Evolutionary conservation across 305 asterid genomes (phyloP).

Genomic region (Striga hermonthica): DNA sequence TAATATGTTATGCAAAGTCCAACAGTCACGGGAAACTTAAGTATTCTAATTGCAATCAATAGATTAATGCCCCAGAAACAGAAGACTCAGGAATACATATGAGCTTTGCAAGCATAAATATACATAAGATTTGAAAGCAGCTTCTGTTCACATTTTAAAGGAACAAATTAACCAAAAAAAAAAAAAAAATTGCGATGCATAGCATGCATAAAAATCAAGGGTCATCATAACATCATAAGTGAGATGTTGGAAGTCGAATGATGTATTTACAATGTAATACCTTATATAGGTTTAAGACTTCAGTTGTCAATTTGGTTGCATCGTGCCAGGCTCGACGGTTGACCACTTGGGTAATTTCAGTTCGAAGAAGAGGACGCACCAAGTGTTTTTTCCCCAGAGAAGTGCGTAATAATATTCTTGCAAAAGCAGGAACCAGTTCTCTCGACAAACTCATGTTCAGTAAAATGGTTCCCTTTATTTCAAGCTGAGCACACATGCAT

Average conservation of each 20-base stretch:
- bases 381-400: slow-evolving; percentile 86
- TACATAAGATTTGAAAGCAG: too few species aligned
- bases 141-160: too few species aligned
- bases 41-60: background rate
- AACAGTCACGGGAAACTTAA: too few species aligned
- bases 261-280: slow-evolving; percentile 37
- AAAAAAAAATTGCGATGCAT: too few species aligned
- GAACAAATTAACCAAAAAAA: too few species aligned
- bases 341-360: slow-evolving; percentile 93
- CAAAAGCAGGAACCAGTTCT: slow-evolving; percentile 88
- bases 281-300: slow-evolving; percentile 72
- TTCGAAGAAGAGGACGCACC: slow-evolving; percentile 86
- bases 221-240: too few species aligned
- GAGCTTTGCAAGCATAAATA: too few species aligned
- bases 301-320: slow-evolving; percentile 76
- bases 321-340: slow-evolving; percentile 96
- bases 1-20: too few species aligned
- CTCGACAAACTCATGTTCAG: slow-evolving; percentile 75
- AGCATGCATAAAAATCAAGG: too few species aligned
- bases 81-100: background rate
- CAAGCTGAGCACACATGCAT: slow-evolving; percentile 49
- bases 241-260: background rate
- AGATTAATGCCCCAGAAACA: background rate
- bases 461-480: slow-evolving; percentile 74
- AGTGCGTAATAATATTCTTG: slow-evolving; percentile 81